These are phyloP conservation scores for Penicillium sp. DNA, from an alignment of 2,329 filamentous ascomycete genomes.

Conservation along the genomic window DNA sequence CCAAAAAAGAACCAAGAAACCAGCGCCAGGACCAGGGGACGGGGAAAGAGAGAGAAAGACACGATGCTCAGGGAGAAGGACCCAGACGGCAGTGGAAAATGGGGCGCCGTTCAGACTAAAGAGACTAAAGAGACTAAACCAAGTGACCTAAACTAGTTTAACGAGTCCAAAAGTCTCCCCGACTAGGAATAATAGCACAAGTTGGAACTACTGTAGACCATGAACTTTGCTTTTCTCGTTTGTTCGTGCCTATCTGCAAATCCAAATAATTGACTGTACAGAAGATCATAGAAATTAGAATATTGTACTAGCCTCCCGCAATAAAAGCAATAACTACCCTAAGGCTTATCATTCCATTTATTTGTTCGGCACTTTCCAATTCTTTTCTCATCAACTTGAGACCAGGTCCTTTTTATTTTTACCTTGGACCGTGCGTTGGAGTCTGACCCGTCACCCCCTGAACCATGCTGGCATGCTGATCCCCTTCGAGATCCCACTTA, in stretches of 20 bases:
- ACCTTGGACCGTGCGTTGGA: constrained; percentile 16
- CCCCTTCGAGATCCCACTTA: constrained; percentile 14
- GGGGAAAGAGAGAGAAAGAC: background rate
- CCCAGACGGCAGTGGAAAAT: constrained; percentile 2
- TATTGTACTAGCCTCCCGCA: background rate
- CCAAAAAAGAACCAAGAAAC: constrained; percentile 6
- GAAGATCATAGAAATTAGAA: background rate
- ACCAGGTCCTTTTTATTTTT: background rate
- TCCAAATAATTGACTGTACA: background rate
- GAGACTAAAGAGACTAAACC: no score
- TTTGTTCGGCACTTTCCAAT: background rate
- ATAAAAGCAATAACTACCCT: background rate
- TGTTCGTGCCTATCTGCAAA: background rate
- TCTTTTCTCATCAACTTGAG: background rate
- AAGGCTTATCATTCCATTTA: background rate
- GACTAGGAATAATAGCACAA: constrained; percentile 24
- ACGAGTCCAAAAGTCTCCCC: no score
- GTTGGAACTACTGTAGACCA: constrained; percentile 5
- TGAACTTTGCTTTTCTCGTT: background rate
- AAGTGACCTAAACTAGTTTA: background rate
- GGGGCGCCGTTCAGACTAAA: constrained; percentile 14
- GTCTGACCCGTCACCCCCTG: constrained; percentile 18
- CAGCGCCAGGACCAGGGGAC: constrained; percentile 1
- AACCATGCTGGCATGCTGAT: constrained; percentile 16
- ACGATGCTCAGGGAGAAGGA: constrained; percentile 14